Base-by-base conservation (phyloP, 305 asterid species). In the Fraxinus angustifolia region DNA sequence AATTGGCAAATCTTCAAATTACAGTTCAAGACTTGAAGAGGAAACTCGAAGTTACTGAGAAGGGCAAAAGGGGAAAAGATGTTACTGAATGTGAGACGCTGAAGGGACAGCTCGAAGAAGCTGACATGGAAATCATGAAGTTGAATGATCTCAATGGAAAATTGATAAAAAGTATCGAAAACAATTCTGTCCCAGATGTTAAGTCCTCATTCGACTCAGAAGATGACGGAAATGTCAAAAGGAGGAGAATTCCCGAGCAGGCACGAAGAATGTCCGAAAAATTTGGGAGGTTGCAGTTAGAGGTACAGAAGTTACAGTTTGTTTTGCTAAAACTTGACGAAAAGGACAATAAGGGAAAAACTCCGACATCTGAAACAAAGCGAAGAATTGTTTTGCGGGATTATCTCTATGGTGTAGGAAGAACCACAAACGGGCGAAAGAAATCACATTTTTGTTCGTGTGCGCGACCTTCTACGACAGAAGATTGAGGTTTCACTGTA, bases 261-360 rank as follows among this genome's bases (percentile, higher is more conserved):
- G 97, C 97, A 5, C 87, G 92, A 23, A 87, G 91, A 45, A 86
- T 93, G 88, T 94, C 99, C 0, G 98, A 94, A 78, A 93, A 91
- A 83, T 91, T 96, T 3, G 98, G 97, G 40, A 87, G 98, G 83
- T 53, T 96, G 88, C 98, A 94, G 91, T 56, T 94, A 90, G 98
- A 93, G 82, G 90, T 96, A 65, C 97, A 96, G 88, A 96, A 91
- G 92, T 30, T 94, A 68, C 98, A 92, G 88, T 94, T 93, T 78
- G 89, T 94, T 45, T 75, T 95, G 84, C 82, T 95, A 86, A 91
- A 93, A 80, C 89, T 90, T 40, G 97, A 92, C 8, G 92, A 83
- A 31, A 88, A 42, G 36, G 90, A 90, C 16, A 77, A 75, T 45
- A 84, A 83, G 56, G 94, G 90, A 17, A 87, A 73, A 82, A 74